Base-by-base conservation (phyloP, 148 eudicot genomes). In the Pharnaceum exiguum region DNA sequence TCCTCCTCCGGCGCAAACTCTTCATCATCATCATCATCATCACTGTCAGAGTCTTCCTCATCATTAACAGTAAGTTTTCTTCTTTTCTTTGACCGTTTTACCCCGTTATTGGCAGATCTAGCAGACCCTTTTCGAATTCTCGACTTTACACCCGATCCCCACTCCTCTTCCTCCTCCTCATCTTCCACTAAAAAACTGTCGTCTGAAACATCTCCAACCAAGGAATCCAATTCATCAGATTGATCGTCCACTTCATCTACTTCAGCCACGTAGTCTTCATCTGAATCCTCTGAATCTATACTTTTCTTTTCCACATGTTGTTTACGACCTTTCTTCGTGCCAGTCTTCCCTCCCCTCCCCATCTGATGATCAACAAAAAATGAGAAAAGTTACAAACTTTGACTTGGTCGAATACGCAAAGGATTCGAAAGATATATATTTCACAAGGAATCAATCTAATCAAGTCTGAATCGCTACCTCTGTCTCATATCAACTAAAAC, bases 221-320 rank as follows among this genome's bases (percentile, higher is more conserved):
- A 77, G 23, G 87, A 82, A 42, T 69, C 80, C 65, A 71, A 55
- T 40, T 88, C 96, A 53, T 88, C 98, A 33, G 96, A 88, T 51
- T 79, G 86, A 25, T 73, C 72, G 55, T 70, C 79, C 51, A 66
- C 69, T 62, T 81, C 90, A 52, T 83, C 98, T 52, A 59, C 85
- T 65, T 75, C 86, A 18, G 87, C 77, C 37, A 59, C 73, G 31
- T 89, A 93, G 66, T 93, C 99, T 69, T 93, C 99, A 72, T 93
- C 99, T 0, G 99, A 93, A 60, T 80, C 90, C 67, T 86, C 98
- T 3, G 95, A 88, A 36, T 71, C 84, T 55, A 55, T 46, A 25
- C 60, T 68, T 46, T 62, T 77, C 28, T 58, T 52, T 13, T 58
- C 49, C 18, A 40, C 74, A 46, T 67, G 71, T 68, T 67, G 65